phyloP scores from a whole-genome alignment of 2,329 filamentous ascomycete genomes.

The Nothophaeocryptopus gaeumannii region DNA sequence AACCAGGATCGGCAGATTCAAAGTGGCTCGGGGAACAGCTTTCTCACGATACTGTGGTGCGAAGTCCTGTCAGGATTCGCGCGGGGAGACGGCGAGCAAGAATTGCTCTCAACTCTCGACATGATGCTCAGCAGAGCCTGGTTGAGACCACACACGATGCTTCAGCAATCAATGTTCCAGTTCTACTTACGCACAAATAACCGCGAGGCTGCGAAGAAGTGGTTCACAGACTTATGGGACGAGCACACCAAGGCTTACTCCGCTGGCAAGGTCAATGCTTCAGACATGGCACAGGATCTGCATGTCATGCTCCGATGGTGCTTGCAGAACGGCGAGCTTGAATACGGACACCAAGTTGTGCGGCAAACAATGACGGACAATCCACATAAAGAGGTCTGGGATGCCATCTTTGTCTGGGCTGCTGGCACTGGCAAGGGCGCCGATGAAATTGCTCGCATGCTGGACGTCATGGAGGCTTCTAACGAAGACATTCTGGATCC shows the following conservation, averaged over 20 bases:
- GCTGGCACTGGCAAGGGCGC: conserved; percentile 68
- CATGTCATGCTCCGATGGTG: conserved; percentile 24
- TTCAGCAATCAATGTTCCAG: conserved; percentile 33
- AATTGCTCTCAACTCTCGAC: conserved; percentile 56
- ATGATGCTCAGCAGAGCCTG: conserved; percentile 45
- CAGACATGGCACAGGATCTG: background rate
- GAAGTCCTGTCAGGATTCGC: conserved; percentile 56
- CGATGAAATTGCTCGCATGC: conserved; percentile 70
- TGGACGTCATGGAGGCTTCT: conserved; percentile 57
- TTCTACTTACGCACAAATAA: conserved; percentile 62
- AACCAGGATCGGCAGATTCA: too few relatives aligned
- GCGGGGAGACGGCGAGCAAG: conserved; percentile 55
- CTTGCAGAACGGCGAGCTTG: conserved; percentile 50
- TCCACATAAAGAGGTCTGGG: conserved; percentile 53
- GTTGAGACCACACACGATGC: background rate
- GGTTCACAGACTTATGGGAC: conserved; percentile 51
- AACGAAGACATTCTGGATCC: conserved; percentile 38
- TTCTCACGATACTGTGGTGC: conserved; percentile 17
- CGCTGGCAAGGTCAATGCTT: background rate
- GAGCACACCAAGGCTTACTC: background rate
- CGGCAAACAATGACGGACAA: conserved; percentile 33
- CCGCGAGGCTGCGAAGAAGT: conserved; percentile 61
- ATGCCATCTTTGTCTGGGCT: conserved; percentile 73
- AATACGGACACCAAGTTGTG: conserved; percentile 63
- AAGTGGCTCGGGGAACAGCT: too few relatives aligned